Percentiles rank a stretch among this genome's conserved stretches.
These are phyloP conservation scores for Moesziomyces parantarcticus DNA, from an alignment of 1,284 basidiomycete species.

Conservation along the genomic window DNA sequence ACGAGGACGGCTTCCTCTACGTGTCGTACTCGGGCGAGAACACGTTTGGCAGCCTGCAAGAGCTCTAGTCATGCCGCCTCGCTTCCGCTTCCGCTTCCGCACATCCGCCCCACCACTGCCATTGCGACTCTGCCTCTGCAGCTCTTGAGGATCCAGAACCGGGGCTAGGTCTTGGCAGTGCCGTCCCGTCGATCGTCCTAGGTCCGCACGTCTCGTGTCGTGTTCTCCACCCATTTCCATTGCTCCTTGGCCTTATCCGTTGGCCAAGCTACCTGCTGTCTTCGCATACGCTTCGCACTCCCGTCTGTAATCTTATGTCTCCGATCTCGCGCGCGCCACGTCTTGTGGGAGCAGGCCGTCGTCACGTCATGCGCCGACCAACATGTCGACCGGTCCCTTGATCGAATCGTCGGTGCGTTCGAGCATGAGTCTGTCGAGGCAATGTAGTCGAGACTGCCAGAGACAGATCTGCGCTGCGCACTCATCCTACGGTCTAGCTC, in stretches of 20 bases:
- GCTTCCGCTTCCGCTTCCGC: too few relatives aligned
- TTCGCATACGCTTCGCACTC: constrained; percentile 20
- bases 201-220: background rate
- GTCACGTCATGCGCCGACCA: too few relatives aligned
- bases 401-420: too few relatives aligned
- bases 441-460: too few relatives aligned
- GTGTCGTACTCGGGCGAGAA: constrained; percentile 66
- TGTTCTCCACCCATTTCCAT: background rate
- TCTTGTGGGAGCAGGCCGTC: too few relatives aligned
- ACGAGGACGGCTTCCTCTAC: constrained; percentile 66
- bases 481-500: too few relatives aligned
- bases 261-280: background rate
- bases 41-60: constrained; percentile 43
- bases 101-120: too few relatives aligned
- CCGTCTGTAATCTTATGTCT: constrained; percentile 26
- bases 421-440: too few relatives aligned
- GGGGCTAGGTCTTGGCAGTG: background rate
- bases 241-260: background rate
- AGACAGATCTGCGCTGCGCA: too few relatives aligned
- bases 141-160: background rate
- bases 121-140: too few relatives aligned
- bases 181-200: background rate
- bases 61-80: too few relatives aligned
- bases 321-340: background rate
- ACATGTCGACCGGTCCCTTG: too few relatives aligned